Conservation (phyloP, 352 stramenopile genomes). For the Phytopythium cucurbitacearum region DNA sequence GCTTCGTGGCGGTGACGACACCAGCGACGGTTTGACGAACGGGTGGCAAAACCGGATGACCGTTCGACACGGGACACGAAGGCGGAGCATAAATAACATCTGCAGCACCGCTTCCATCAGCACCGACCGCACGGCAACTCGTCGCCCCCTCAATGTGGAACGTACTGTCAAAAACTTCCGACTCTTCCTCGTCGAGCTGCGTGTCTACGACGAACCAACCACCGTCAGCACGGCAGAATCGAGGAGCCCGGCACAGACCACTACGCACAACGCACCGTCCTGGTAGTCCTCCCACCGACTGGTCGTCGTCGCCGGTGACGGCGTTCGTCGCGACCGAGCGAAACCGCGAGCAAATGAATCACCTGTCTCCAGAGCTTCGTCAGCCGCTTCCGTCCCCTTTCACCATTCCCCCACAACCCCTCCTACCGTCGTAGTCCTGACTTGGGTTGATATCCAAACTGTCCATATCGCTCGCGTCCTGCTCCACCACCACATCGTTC, state of each 20-base stretch:
- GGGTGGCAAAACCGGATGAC: neutral
- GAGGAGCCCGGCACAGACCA: neutral
- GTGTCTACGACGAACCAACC: slow-evolving; percentile 22
- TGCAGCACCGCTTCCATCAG: slow-evolving; percentile 7
- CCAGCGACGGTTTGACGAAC: too few species aligned
- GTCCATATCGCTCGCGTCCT: slow-evolving; percentile 57
- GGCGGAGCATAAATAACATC: slow-evolving; percentile 57
- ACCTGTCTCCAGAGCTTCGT: too few species aligned
- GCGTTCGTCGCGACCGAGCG: neutral
- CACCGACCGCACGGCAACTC: neutral
- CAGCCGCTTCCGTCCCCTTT: too few species aligned
- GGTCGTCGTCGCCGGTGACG: slow-evolving; percentile 4
- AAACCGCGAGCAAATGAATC: neutral
- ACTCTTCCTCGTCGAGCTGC: slow-evolving; percentile 50
- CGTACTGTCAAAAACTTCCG: slow-evolving; percentile 69
- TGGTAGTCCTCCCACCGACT: slow-evolving; percentile 10
- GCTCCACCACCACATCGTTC: slow-evolving; percentile 3
- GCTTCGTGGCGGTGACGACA: too few species aligned
- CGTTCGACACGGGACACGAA: slow-evolving; percentile 3
- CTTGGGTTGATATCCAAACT: slow-evolving; percentile 53
- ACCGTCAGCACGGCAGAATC: slow-evolving; percentile 5
- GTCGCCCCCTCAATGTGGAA: neutral
- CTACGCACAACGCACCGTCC: slow-evolving; percentile 10
- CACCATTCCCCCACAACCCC: neutral
- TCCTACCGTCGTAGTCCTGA: slow-evolving; percentile 53